Base-by-base conservation (phyloP, 1,139 yeast species). In the Starmera stellimalicola region DNA sequence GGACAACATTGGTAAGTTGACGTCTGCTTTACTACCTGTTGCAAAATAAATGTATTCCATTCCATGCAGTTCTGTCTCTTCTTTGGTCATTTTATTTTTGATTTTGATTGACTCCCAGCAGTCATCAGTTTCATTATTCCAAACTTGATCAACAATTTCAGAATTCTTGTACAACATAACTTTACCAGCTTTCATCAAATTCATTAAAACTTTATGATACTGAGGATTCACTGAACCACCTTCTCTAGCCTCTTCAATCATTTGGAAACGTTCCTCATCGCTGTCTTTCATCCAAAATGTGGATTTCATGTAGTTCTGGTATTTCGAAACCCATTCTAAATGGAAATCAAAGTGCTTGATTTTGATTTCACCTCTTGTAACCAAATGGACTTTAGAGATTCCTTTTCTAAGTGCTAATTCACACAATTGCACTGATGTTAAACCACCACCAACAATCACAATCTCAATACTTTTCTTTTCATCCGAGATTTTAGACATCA, bases 261-360 rank as follows among this genome's bases (percentile, higher is more conserved):
- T 64, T 16, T 63, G 52, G 26, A 45, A 48, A 29, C 70, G 43
- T 37, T 65, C 71, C 33, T 59, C 59, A 37, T 67, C 70, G 0
- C 66, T 58, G 27, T 65, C 70, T 36, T 54, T 51, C 41, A 64
- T 60, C 49, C 65, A 66, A 33, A 67, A 66, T 1, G 65, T 60
- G 2, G 68, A 61, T 37, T 62, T 45, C 37, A 41, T 31, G 38
- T 18, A 67, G n/a, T 51, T 69, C 40, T 62, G 62, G 43, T 65
- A 68, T 41, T 68, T 68, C 15, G 73, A 63, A n/a, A 67, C 72
- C 73, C 73, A 68, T 38, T 68, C 73, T 31, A 68, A 50, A 41
- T 66, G 71, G 44, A 67, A 67, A 40, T 68, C 73, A 48, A 68
- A 67, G 41, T 68, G 73, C 44, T 68, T 68, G 31, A 67, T 59